phyloP scores from a whole-genome alignment of 2,329 filamentous ascomycete species.

The Fusarium begoniae region DNA sequence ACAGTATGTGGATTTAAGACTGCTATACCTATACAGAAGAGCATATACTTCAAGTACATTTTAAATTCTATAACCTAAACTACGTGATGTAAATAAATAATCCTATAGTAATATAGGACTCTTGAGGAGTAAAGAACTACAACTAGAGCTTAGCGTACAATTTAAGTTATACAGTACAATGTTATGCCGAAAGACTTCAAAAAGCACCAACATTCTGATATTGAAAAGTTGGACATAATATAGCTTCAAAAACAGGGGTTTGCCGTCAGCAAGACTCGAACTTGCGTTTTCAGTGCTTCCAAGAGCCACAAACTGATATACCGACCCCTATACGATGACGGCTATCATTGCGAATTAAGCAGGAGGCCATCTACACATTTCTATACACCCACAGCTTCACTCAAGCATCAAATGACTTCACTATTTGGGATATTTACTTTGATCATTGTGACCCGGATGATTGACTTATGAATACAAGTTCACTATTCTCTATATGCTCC shows the following conservation, averaged over 20 bases:
- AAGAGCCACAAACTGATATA: constrained; percentile 37
- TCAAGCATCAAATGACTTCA: not conserved
- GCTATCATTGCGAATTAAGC: constrained; percentile 19
- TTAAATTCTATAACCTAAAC: not conserved
- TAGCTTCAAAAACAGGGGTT: no score
- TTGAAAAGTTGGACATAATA: no score
- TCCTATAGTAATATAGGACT: not conserved
- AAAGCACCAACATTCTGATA: no score
- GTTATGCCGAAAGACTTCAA: not conserved
- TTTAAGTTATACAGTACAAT: no score
- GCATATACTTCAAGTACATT: not conserved
- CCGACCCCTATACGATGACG: constrained; percentile 41
- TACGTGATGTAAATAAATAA: not conserved
- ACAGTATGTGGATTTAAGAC: not conserved
- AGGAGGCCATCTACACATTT: fast-evolving
- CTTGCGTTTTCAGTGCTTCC: constrained; percentile 37
- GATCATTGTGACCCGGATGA: not conserved
- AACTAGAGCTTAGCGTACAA: not conserved
- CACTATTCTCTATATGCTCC: not conserved
- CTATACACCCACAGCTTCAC: not conserved
- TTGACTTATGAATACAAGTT: not conserved
- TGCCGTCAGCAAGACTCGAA: constrained; percentile 39
- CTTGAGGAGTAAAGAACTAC: not conserved
- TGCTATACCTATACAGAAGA: not conserved
- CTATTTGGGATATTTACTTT: not conserved